Percentiles rank a stretch among this genome's conserved stretches.
Evolutionary conservation across 768 basidiomycete species (phyloP).

Genomic region (Amyloporia xantha): DNA sequence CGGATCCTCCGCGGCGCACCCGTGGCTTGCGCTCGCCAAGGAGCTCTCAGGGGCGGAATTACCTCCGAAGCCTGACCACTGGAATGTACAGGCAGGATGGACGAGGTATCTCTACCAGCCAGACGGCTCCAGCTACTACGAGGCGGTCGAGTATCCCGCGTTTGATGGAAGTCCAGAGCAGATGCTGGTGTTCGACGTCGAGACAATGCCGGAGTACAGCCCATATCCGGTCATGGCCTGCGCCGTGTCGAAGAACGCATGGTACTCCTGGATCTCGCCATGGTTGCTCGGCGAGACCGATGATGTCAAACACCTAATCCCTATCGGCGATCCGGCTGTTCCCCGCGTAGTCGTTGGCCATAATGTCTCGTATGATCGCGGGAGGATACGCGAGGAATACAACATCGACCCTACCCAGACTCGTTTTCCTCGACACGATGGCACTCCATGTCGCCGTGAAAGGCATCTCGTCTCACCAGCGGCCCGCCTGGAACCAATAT

Average conservation of each 20-base stretch:
- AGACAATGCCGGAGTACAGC: constrained; percentile 80
- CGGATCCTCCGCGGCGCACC: constrained; percentile 61
- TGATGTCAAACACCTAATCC: constrained; percentile 59
- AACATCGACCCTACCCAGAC: constrained; percentile 54
- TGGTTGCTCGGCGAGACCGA: constrained; percentile 71
- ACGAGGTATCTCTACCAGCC: constrained; percentile 67
- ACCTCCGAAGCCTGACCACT: constrained; percentile 54
- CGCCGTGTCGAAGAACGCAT: constrained; percentile 74
- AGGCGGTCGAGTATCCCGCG: constrained; percentile 61
- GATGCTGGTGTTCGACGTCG: constrained; percentile 88
- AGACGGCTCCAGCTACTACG: constrained; percentile 75
- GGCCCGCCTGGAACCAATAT: constrained; percentile 87
- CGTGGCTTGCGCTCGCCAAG: constrained; percentile 69
- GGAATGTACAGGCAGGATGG: constrained; percentile 74
- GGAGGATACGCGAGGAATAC: constrained; percentile 81
- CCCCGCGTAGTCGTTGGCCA: constrained; percentile 82
- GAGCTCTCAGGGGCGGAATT: constrained; percentile 44
- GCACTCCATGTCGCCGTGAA: constrained; percentile 89
- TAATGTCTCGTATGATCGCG: constrained; percentile 92
- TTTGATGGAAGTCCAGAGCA: constrained; percentile 60
- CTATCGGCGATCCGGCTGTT: constrained; percentile 48
- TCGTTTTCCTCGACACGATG: constrained; percentile 92
- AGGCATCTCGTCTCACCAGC: constrained; percentile 91
- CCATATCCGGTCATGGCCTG: constrained; percentile 85
- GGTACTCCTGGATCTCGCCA: constrained; percentile 97